Base-by-base conservation (phyloP, 768 basidiomycete genomes). In the Phylloporus sp. region DNA sequence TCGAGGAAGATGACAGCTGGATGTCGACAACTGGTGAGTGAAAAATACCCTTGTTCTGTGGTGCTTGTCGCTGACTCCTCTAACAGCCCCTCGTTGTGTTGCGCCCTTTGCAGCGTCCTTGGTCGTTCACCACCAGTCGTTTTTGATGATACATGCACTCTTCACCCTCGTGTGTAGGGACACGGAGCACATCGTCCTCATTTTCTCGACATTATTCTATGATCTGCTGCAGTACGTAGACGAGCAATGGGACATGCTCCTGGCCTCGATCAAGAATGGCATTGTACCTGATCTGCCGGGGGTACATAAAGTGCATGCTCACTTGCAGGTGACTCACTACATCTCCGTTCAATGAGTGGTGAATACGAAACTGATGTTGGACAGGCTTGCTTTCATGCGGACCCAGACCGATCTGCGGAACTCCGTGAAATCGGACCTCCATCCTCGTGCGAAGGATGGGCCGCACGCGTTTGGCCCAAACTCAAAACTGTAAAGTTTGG, bases 401-500 rank as follows among this genome's bases (percentile, higher is more conserved):
- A 45, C 20, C 47, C 55, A n/a, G 48, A 27, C 4, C 22, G 38
- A 15, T 54, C 54, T 6, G 44, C 27, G 1, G 57, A 52, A 31
- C 50, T 55, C 13, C 28, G 22, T 8, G 44, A 28, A 6, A 56
- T 56, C 23, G 16, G n/a, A n/a, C n/a, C n/a, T n/a, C n/a, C n/a
- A n/a, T n/a, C n/a, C n/a, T n/a, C n/a, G n/a, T n/a, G n/a, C 32
- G 24, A 24, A 27, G 54, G 45, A 15, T 55, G 54, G 54, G 40
- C 47, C 15, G 27, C 40, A 4, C 49, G 41, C 13, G 46, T 56
- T 13, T 56, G 54, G 50, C 54, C 54, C 32, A 34, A 34, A 15
- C 32, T 34, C 13, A 7, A 15, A 34, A 34, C 13, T 8, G 7
- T 34, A 15, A 7, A 15, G 9, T 34, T 34, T 34, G 32, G 9